phyloP scores from a whole-genome alignment of 768 basidiomycete species.

The Tricholoma sp. region DNA sequence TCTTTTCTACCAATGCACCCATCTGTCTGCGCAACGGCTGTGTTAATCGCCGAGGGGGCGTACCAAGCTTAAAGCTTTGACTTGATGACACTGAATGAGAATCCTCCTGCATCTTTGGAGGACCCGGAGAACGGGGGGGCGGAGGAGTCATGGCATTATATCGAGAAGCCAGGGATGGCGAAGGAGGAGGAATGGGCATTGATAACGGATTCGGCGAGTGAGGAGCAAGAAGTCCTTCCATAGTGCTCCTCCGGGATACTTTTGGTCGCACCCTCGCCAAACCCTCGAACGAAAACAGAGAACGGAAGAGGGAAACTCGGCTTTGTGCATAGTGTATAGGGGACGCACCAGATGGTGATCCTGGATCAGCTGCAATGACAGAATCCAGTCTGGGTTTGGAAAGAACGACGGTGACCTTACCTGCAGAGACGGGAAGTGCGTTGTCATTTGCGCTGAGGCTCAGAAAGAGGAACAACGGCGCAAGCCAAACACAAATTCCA shows the following conservation, averaged over 20 bases:
- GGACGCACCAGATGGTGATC: constrained; percentile 32
- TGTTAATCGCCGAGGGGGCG: constrained; percentile 36
- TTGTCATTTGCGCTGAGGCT: constrained; percentile 97
- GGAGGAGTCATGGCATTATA: constrained; percentile 13
- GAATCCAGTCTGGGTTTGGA: not conserved
- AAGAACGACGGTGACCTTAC: constrained; percentile 25
- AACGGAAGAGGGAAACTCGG: constrained; percentile 61
- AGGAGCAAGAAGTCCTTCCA: constrained; percentile 71
- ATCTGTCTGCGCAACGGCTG: constrained; percentile 21
- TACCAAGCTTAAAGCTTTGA: constrained; percentile 33
- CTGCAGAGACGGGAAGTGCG: constrained; percentile 72
- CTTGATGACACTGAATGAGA: constrained; percentile 25
- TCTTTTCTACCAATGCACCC: constrained; percentile 8
- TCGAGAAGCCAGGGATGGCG: constrained; percentile 21
- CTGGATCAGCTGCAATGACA: constrained; percentile 28
- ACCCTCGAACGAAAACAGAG: constrained; percentile 46
- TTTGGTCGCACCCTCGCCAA: constrained; percentile 40
- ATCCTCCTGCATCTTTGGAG: constrained; percentile 25
- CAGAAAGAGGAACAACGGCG: constrained; percentile 91
- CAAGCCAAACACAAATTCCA: constrained; percentile 79
- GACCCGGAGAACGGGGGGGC: constrained; percentile 36
- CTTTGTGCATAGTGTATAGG: constrained; percentile 22
- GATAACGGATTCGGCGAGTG: constrained; percentile 39
- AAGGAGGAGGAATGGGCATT: constrained; percentile 28
- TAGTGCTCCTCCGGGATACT: constrained; percentile 37